Conservation (phyloP, 164 flowering plant genomes). For the Vitis vinifera region ASM3070453v1 NC_081819.1:18584001-18584500, state of each 20-base stretch:
- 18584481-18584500: too few species aligned
- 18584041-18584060: neutral
- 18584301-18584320: too few species aligned
- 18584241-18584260: slow-evolving; percentile 18
- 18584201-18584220: slow-evolving; percentile 38
- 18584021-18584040: neutral
- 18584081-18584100: slow-evolving; percentile 86
- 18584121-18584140: slow-evolving; percentile 73
- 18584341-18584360: too few species aligned
- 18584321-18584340: too few species aligned
- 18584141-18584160: slow-evolving; percentile 47
- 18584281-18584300: neutral
- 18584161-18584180: slow-evolving; percentile 78
- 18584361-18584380: too few species aligned
- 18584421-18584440: too few species aligned
- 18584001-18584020: too few species aligned
- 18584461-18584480: too few species aligned
- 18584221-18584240: slow-evolving; percentile 17
- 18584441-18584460: too few species aligned
- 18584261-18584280: slow-evolving; percentile 10
- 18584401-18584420: too few species aligned
- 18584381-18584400: too few species aligned
- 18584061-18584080: neutral
- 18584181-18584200: slow-evolving; percentile 80
- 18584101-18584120: slow-evolving; percentile 56